Conservation (phyloP, 2,329 filamentous ascomycete species). For the Aurifilum marmelostoma region DNA sequence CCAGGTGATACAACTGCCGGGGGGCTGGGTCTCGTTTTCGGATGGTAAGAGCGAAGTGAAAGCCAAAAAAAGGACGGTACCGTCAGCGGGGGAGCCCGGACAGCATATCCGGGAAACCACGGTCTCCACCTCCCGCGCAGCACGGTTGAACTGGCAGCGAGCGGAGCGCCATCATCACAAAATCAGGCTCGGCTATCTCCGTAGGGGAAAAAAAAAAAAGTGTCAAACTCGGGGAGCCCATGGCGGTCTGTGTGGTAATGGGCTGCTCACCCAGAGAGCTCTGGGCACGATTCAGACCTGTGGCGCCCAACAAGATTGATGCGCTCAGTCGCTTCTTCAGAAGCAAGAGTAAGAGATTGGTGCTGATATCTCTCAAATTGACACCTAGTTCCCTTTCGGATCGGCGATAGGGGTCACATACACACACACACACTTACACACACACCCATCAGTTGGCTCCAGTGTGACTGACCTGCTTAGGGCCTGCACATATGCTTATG, state of each 20-base stretch:
- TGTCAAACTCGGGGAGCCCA: not conserved
- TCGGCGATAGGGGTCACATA: not conserved
- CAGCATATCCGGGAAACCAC: not conserved
- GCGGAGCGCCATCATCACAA: slow-evolving; percentile 4
- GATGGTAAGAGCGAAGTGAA: not conserved
- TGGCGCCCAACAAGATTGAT: not conserved
- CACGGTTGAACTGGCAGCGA: not conserved
- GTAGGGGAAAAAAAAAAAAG: not conserved
- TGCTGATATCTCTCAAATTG: not conserved
- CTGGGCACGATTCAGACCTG: not conserved
- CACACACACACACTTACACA: no score
- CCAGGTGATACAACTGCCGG: not conserved
- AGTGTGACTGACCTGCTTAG: not conserved
- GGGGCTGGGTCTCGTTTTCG: not conserved
- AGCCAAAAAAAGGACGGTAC: not conserved
- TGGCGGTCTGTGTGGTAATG: not conserved
- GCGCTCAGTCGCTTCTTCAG: not conserved
- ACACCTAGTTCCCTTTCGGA: not conserved
- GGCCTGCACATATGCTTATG: not conserved
- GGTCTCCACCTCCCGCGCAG: not conserved
- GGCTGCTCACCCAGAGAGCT: not conserved
- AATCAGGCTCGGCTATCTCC: slow-evolving; percentile 8
- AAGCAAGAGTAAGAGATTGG: not conserved
- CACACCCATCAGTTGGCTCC: no score
- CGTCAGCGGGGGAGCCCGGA: not conserved